Base-by-base conservation (phyloP, 371 early-diverging fungal genomes). In the Rhizopus delemar region DNA sequence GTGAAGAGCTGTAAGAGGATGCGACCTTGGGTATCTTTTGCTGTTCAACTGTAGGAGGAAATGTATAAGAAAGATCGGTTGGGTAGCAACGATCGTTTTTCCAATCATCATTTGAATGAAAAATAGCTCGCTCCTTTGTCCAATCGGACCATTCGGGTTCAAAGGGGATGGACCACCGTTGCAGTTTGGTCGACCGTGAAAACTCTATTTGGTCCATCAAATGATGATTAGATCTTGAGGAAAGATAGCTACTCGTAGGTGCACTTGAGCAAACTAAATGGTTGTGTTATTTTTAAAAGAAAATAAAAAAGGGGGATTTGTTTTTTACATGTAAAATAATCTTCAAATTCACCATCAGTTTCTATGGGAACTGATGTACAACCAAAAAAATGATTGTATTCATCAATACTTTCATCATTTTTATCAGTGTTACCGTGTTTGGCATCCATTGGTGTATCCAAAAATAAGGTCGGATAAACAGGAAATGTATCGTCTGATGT, bases 381-480 rank as follows among this genome's bases (percentile, higher is more conserved):
- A 8, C 51, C 50, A 31, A 50, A 41, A 56, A 35, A 51, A 5
- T 50, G 9, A 11, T 12, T 15, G 41, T 64, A 38, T 13, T 12
- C 28, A 8, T 41, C 41, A 16, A 52, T 22, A 35, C 35, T 35
- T 15, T 13, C 34, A 8, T 22, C 28, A 46, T 46, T n/a, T 16
- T 46, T n/a, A n/a, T 38, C 39, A 38, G 39, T 38, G 39, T 38
- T 38, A 38, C 39, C 39, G 5, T 38, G 39, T 46, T n/a, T 28
- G 11, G 29, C 32, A 11, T 33, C 35, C 13, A n/a, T 36, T 36
- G 52, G 34, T 34, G 52, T 36, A 15, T 63, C 62, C 22, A 67
- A 57, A 48, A 70, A 60, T 5, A 70, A 22, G 8, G 71, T 59
- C 16, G 71, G 68, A 32, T 71, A 71, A 35, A 68, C 62, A 33